A percentile compares a stretch with the other conserved stretches of the same genome.
phyloP scores from a whole-genome alignment of 2,329 filamentous ascomycete genomes.

The Trichoderma hamatum region DNA sequence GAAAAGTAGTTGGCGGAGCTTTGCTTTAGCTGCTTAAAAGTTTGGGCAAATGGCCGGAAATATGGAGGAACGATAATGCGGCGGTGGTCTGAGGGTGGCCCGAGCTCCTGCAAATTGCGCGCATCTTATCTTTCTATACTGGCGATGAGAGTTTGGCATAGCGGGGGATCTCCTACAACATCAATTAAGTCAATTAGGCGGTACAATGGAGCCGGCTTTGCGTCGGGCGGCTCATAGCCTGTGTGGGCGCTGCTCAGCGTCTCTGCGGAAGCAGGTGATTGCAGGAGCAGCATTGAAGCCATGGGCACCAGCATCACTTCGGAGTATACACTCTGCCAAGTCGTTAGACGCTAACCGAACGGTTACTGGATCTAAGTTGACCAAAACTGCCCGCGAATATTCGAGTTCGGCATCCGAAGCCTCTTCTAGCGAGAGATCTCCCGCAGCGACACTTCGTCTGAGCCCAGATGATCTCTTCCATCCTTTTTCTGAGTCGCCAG shows the following conservation, averaged over 20 bases:
- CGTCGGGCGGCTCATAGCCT: constrained; percentile 45
- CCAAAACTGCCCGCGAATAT: constrained; percentile 35
- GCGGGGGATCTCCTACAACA: constrained; percentile 10
- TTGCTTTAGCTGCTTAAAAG: constrained; percentile 33
- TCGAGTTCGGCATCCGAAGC: constrained; percentile 35
- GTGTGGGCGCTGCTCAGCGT: constrained; percentile 47
- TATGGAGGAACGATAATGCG: constrained; percentile 44
- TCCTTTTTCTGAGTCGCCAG: constrained; percentile 84
- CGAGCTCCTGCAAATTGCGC: constrained; percentile 35
- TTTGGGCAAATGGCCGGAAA: constrained; percentile 35
- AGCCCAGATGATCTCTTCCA: constrained; percentile 87
- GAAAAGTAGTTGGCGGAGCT: constrained; percentile 34
- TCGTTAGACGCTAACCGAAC: constrained; percentile 29
- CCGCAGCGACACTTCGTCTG: constrained; percentile 47
- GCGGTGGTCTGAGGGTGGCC: constrained; percentile 34
- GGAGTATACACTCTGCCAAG: constrained; percentile 37
- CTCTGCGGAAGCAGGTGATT: constrained; percentile 39
- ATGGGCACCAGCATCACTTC: constrained; percentile 37
- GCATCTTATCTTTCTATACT: not conserved
- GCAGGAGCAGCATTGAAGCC: constrained; percentile 32
- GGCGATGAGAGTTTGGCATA: constrained; percentile 1
- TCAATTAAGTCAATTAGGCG: constrained; percentile 27
- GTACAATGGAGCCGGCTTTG: constrained; percentile 46
- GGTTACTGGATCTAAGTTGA: constrained; percentile 30
- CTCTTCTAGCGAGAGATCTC: constrained; percentile 33